Base-by-base conservation (phyloP, 163 green algal genomes). In the Scenedesmus sp. region DNA sequence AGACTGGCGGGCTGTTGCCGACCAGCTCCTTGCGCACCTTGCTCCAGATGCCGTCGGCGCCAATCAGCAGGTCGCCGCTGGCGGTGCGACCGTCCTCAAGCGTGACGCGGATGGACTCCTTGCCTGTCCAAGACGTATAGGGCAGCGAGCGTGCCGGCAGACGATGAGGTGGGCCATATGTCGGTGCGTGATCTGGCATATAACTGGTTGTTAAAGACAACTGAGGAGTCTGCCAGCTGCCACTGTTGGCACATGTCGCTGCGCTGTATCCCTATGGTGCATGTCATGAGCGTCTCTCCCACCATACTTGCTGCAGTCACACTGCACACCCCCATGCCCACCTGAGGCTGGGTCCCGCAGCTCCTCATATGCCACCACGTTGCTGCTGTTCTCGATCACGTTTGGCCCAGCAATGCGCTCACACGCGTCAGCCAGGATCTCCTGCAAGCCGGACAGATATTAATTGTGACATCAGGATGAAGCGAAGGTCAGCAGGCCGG, bases 41-140 rank as follows among this genome's bases (percentile, higher is more conserved):
- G 76, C 97, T 99, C 91, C 97, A 96, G 92, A 99, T 99, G 85
- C 98, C 98, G 92, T 99, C 98, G 12, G 98, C 97, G 61, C 98
- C 98, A 20, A 99, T 93, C 1, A 99, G 94, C 81, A 99, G 76
- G 92, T 99, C 97, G 13, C 96, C 98, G 10, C 93, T 91, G 51
- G 94, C 94, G 1, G 76, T 72, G 2, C 88, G 82, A 20, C 98
- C 98, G 92, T 98, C 95, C 59, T 96, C 92, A 35, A 97, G 89
- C 76, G 53, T 65, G 33, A 92, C 90, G 33, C 86, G n/a, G 16
- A 81, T 81, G 2, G 72, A 81, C 35, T 81, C 72, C 33, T 49
- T 26, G 35, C 37, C 37, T 81, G 35, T 13, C 20, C 4, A n/a
- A n/a, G n/a, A n/a, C n/a, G n/a, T n/a, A n/a, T n/a, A n/a, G n/a